A percentile compares a stretch with the other conserved stretches of the same genome.
Conservation (phyloP, 2,329 filamentous ascomycete genomes). For the Dactylonectria macrodidyma region DNA sequence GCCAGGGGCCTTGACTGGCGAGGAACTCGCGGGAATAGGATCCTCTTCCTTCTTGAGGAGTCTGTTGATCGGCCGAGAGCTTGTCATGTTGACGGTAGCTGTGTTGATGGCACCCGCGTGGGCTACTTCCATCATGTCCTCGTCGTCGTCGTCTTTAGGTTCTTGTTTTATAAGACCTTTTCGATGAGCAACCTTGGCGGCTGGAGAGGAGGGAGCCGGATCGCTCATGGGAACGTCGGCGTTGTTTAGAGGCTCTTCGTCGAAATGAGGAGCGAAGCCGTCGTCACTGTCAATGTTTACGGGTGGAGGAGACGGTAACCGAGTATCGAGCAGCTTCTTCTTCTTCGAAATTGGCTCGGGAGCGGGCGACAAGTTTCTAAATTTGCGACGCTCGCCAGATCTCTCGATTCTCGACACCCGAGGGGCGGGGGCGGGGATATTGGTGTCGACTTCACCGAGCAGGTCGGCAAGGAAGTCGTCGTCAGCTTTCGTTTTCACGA, state of each 20-base stretch:
- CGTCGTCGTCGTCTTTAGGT: slow-evolving; percentile 77
- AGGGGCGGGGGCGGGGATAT: slow-evolving; percentile 70
- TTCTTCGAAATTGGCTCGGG: slow-evolving; percentile 70
- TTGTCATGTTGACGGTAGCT: slow-evolving; percentile 87
- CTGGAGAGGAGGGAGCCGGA: slow-evolving; percentile 87
- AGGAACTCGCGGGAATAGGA: slow-evolving; percentile 82
- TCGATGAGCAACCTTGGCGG: slow-evolving; percentile 82
- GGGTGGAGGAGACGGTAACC: slow-evolving; percentile 62
- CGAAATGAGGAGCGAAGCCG: slow-evolving; percentile 67
- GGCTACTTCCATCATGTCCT: slow-evolving; percentile 90
- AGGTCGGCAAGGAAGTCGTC: slow-evolving; percentile 89
- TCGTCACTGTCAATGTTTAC: slow-evolving; percentile 68
- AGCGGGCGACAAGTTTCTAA: slow-evolving; percentile 84
- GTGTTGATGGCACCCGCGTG: slow-evolving; percentile 79
- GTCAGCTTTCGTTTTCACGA: slow-evolving; percentile 86
- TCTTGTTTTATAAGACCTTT: slow-evolving; percentile 70
- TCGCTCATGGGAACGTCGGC: slow-evolving; percentile 85
- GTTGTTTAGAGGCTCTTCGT: slow-evolving; percentile 70
- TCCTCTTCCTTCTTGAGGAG: slow-evolving; percentile 77
- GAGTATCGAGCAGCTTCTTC: slow-evolving; percentile 67
- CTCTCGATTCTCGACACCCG: slow-evolving; percentile 75
- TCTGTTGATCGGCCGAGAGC: slow-evolving; percentile 81
- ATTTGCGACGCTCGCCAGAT: slow-evolving; percentile 83
- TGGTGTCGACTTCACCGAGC: slow-evolving; percentile 89
- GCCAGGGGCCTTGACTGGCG: slow-evolving; percentile 74